Evolutionary conservation across 1,284 basidiomycete genomes (phyloP).

Genomic region (Microbotryum silenes-acaulis): DNA sequence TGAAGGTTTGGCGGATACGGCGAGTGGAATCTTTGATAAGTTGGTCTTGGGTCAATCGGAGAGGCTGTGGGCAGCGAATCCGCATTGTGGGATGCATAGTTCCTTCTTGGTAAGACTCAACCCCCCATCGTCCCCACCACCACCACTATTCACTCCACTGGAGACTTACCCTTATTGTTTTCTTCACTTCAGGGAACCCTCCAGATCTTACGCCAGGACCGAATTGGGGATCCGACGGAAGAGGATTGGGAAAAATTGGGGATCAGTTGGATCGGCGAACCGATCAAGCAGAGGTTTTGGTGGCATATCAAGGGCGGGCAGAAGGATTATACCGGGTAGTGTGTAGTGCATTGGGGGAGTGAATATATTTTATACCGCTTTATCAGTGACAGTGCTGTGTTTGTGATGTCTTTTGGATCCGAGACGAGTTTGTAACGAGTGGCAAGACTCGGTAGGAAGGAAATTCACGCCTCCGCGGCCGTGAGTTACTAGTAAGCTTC

Average conservation of each 20-base stretch:
- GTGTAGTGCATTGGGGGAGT: too few relatives aligned
- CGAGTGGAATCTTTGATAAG: slow-evolving; percentile 7
- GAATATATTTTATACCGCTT: too few relatives aligned
- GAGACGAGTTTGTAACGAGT: too few relatives aligned
- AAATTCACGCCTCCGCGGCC: too few relatives aligned
- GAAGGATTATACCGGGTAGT: too few relatives aligned
- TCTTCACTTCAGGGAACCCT: background rate
- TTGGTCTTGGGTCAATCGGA: background rate
- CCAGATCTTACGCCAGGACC: slow-evolving; percentile 8
- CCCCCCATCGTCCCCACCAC: too few relatives aligned
- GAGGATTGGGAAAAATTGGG: slow-evolving; percentile 6
- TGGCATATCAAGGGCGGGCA: slow-evolving; percentile 1
- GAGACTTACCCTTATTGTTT: background rate
- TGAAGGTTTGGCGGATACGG: slow-evolving; percentile 5
- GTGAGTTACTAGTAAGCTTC: too few relatives aligned
- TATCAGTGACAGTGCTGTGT: too few relatives aligned
- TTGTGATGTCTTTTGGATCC: too few relatives aligned
- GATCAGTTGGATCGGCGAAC: slow-evolving; percentile 5
- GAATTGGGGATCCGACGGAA: slow-evolving; percentile 6
- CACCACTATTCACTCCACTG: background rate
- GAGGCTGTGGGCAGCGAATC: slow-evolving; percentile 7
- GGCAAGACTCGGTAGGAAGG: too few relatives aligned
- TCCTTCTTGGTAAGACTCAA: slow-evolving; percentile 1
- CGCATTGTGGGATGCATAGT: slow-evolving; percentile 5
- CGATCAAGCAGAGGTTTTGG: slow-evolving; percentile 5